Conservation (phyloP, 306 rosid species). For the Cicer cuneatum region DNA sequence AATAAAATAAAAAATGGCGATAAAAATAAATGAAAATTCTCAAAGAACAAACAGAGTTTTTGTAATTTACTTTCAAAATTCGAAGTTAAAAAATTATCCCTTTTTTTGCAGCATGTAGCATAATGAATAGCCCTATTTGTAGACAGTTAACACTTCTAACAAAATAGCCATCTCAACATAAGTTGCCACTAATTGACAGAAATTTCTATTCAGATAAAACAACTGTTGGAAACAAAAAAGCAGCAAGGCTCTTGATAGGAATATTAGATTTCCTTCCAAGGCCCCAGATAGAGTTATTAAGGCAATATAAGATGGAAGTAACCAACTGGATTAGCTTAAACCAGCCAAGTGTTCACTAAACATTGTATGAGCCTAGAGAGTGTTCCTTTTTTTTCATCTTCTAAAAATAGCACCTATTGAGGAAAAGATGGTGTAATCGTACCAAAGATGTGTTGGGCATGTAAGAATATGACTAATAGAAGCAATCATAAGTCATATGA, state of each 20-base stretch:
- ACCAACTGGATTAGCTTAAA: not conserved
- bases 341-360: constrained; percentile 6
- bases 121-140: not conserved
- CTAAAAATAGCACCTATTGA: not conserved
- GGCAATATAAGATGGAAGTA: constrained; percentile 12
- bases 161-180: constrained; percentile 11
- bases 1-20: not conserved
- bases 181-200: constrained; percentile 20
- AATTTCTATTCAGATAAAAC: constrained; percentile 15
- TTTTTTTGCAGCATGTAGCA: constrained; percentile 19
- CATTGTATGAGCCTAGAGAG: not conserved
- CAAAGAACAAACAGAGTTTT: constrained; percentile 1
- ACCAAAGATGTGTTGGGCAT: constrained; percentile 9
- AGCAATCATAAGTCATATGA: not conserved
- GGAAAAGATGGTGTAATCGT: constrained; percentile 9
- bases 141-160: constrained; percentile 12
- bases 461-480: constrained; percentile 10
- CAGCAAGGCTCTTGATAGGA: constrained; percentile 1
- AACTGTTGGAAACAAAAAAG: not conserved
- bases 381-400: not conserved
- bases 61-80: constrained; percentile 17
- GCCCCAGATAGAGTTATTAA: not conserved
- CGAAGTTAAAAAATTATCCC: not conserved
- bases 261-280: not conserved
- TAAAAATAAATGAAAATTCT: not conserved